Percentiles rank a stretch among this genome's conserved stretches.
Conservation (phyloP, 2,329 filamentous ascomycete genomes). For the Paradendryphiella salina region DNA sequence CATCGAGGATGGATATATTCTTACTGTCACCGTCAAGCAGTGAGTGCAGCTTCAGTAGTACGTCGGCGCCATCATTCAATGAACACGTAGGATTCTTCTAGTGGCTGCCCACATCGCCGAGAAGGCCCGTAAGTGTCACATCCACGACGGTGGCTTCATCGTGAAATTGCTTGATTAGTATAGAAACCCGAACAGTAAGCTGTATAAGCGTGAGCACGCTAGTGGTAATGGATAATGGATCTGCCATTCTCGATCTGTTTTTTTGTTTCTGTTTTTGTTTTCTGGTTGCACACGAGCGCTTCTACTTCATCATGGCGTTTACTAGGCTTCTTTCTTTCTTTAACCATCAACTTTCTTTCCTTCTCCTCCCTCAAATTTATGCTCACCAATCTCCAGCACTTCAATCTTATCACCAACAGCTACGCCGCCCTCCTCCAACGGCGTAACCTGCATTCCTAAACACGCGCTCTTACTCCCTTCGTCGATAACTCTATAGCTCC, state of each 20-base stretch:
- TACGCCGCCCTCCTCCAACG: conserved; percentile 44
- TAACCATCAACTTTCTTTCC: conserved; percentile 14
- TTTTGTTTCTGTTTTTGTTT: too few species aligned
- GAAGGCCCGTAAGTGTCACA: conserved; percentile 23
- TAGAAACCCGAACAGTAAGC: conserved; percentile 20
- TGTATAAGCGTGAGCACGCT: conserved; percentile 24
- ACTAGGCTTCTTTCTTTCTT: not conserved
- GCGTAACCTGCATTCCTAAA: conserved; percentile 68
- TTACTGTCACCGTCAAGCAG: conserved; percentile 25
- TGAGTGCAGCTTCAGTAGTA: conserved; percentile 19
- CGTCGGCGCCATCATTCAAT: conserved; percentile 25
- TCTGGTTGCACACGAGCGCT: too few species aligned
- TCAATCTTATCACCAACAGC: conserved; percentile 41
- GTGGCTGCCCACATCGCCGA: conserved; percentile 29
- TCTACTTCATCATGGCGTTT: too few species aligned
- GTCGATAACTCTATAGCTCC: conserved; percentile 63
- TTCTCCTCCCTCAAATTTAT: conserved; percentile 31
- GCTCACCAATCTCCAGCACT: conserved; percentile 39
- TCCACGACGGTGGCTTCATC: conserved; percentile 27
- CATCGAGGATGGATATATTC: conserved; percentile 22
- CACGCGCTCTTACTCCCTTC: conserved; percentile 62
- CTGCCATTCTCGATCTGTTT: conserved; percentile 13
- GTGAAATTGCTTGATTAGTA: conserved; percentile 25
- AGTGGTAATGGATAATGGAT: conserved; percentile 27
- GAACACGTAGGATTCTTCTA: conserved; percentile 30